Evolutionary conservation across 108 stramenopile species (phyloP), one percentile per base, ranked within the genome.

Genomic region (Nitzschia inconspicua): DNA sequence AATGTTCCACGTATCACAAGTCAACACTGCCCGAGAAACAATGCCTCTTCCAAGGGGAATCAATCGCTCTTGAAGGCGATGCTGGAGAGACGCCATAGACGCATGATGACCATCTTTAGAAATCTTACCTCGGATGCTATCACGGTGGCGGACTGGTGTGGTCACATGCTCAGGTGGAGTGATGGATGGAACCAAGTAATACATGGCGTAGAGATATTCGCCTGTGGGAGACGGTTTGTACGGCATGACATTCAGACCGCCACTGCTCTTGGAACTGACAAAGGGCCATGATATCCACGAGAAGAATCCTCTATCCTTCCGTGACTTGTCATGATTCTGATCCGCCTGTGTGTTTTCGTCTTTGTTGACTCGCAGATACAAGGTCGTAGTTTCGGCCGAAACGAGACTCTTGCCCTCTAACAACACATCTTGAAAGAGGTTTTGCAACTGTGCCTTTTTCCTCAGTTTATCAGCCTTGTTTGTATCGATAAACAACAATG

Each of bases 401-500:
- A 87, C 63, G 68, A 87, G 67, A 9, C 52, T 54, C 48, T 78
- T 80, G 43, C 79, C 77, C 67, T 87, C 82, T 11, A 48, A 64
- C 37, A 87, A 51, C 7, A 87, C 81, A 61, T 83, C 79, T 28
- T 44, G 43, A 60, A 76, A 81, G 10, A 87, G 56, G 2, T 31
- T 31, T 48, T 81, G 72, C 47, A 87, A 22, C 20, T 65, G 41
- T 0, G 74, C 79, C 51, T 75, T 70, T 54, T 69, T 59, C 54
- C 76, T 84, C 53, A 62, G 19, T 0, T 48, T 60, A 25, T 83
- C 60, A 28, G 44, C 47, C 34, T 75, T 74, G 28, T 70, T 56
- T 25, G 69, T 26, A 49, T 83, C 82, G 19, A 83, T 69, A 49
- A 95, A 90, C 19, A 96, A 55, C 11, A 98, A 73, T 3, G 96